Conservation (phyloP, 1,284 basidiomycete species). For the Microbotryum saponariae region DNA sequence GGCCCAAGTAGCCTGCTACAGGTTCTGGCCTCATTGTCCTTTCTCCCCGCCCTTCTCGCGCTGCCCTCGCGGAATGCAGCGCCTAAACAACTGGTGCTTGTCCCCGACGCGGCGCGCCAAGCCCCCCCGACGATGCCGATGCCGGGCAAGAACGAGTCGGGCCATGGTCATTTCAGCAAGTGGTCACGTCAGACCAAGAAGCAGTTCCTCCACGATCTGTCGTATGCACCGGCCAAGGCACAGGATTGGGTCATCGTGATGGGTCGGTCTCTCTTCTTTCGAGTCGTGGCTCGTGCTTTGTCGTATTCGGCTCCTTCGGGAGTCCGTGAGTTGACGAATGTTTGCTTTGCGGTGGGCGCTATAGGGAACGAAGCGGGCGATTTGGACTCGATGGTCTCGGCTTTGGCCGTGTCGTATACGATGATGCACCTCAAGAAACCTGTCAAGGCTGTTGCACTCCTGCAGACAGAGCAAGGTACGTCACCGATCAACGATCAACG, state of each 20-base stretch:
- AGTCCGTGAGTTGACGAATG: not conserved
- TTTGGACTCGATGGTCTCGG: slow-evolving; percentile 38
- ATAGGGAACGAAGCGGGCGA: slow-evolving; percentile 25
- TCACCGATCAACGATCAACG: too few species aligned
- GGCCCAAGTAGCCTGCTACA: too few species aligned
- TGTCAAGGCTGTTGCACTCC: slow-evolving; percentile 32
- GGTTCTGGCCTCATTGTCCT: too few species aligned
- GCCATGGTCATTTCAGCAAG: slow-evolving; percentile 37
- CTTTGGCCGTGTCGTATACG: slow-evolving; percentile 13
- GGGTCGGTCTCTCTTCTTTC: slow-evolving; percentile 27
- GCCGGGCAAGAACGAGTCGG: slow-evolving; percentile 4
- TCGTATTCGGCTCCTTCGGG: not conserved
- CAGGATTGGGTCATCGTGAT: slow-evolving; percentile 41
- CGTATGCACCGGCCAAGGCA: slow-evolving; percentile 19
- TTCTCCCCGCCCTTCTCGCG: too few species aligned
- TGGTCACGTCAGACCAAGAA: slow-evolving; percentile 38
- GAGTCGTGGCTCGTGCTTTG: not conserved
- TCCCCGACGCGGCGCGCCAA: too few species aligned
- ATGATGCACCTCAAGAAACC: slow-evolving; percentile 16
- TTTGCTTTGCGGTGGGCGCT: not conserved
- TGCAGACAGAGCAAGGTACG: slow-evolving; percentile 29
- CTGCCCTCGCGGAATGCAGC: too few species aligned
- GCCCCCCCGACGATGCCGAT: not conserved
- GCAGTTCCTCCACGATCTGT: slow-evolving; percentile 37
- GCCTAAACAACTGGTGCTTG: too few species aligned